phyloP scores from a whole-genome alignment of 73 alveolate species.

The Paramecium bursaria region DNA sequence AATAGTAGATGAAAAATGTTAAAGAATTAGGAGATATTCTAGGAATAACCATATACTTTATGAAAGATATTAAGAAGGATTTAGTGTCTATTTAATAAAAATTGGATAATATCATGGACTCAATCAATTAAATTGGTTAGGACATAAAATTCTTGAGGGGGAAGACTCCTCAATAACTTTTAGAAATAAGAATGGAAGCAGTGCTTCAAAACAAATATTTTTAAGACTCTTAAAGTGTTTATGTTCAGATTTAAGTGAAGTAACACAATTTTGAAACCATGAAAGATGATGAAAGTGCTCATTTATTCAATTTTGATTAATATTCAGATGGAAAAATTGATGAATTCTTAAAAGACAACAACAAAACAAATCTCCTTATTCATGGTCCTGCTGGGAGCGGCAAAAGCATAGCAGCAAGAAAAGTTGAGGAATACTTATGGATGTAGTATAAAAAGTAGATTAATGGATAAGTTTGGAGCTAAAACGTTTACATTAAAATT shows the following conservation, averaged over 20 bases:
- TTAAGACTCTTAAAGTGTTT: conserved; percentile 14
- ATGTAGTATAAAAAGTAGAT: background rate
- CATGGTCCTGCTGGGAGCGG: conserved; percentile 48
- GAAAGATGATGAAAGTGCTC: background rate
- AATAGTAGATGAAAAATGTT: conserved; percentile 10
- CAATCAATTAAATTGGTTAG: background rate
- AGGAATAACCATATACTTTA: conserved; percentile 32
- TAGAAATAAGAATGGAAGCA: conserved; percentile 39
- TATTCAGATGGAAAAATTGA: conserved; percentile 20
- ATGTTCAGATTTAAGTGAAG: background rate
- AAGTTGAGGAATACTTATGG: conserved; percentile 47
- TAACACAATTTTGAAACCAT: background rate
- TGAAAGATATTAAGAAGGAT: conserved; percentile 27
- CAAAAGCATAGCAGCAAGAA: conserved; percentile 49
- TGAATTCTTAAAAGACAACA: conserved; percentile 7
- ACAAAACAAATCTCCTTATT: background rate
- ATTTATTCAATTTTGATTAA: background rate
- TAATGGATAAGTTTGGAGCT: background rate
- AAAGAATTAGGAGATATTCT: background rate
- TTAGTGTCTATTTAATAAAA: background rate
- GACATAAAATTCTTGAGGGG: conserved; percentile 35
- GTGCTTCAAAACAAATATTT: background rate
- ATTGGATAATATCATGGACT: background rate
- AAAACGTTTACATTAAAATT: background rate
- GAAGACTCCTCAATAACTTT: background rate